phyloP scores from a whole-genome alignment of 305 asterid species.

The Fraxinus latifolia region DNA sequence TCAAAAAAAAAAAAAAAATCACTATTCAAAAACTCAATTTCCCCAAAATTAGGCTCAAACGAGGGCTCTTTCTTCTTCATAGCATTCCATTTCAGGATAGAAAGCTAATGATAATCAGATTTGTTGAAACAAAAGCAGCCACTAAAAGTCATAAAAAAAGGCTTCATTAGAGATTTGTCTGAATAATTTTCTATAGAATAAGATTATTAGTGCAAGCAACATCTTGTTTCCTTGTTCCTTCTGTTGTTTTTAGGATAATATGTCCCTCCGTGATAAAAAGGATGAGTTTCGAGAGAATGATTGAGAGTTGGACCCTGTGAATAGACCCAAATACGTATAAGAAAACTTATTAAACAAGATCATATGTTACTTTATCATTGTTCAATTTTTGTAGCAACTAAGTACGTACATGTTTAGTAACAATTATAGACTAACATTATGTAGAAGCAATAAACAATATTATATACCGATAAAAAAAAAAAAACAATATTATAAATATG shows the following conservation, averaged over 20 bases:
- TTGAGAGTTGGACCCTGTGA: too few relatives aligned
- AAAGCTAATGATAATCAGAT: background rate
- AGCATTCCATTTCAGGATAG: background rate
- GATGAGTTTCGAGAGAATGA: background rate
- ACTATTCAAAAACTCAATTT: too few relatives aligned
- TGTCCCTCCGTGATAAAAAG: background rate
- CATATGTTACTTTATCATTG: background rate
- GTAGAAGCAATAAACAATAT: background rate
- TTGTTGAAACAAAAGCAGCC: background rate
- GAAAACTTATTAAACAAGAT: background rate
- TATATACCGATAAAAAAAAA: too few relatives aligned
- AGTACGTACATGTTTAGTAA: background rate
- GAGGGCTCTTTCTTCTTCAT: background rate
- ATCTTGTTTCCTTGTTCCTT: background rate
- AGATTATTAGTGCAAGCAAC: background rate
- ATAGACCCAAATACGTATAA: background rate
- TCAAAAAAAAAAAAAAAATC: too few relatives aligned
- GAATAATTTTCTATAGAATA: background rate
- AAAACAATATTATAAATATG: too few relatives aligned
- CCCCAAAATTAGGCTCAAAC: too few relatives aligned
- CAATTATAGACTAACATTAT: background rate
- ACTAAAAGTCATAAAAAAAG: background rate
- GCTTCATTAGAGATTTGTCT: background rate
- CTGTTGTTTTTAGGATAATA: background rate
- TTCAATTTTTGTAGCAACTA: background rate